Evolutionary conservation across 148 eudicot genomes (phyloP).

Genomic region (Persicaria tinctoria): DNA sequence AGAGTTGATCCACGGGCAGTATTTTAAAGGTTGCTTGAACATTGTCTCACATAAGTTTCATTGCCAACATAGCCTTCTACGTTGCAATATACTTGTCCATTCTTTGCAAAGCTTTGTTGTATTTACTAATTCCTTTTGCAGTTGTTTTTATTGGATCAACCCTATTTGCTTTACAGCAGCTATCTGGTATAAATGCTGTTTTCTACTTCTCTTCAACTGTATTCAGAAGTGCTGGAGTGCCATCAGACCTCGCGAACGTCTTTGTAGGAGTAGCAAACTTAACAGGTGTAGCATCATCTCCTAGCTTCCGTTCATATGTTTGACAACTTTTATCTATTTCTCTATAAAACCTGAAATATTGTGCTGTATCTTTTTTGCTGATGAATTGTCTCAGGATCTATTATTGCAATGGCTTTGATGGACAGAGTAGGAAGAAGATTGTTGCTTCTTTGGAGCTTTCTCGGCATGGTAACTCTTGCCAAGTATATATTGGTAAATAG

Average conservation of each 20-base stretch:
- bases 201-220: constrained; percentile 99
- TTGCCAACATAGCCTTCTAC: constrained; percentile 3
- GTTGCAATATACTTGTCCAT: neutral
- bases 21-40: constrained; percentile 61
- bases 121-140: constrained; percentile 81
- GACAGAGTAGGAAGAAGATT: constrained; percentile 90
- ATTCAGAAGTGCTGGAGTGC: constrained; percentile 94
- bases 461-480: constrained; percentile 70
- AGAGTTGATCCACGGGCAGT: constrained; percentile 73
- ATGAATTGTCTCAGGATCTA: constrained; percentile 44
- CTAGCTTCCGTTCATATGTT: constrained; percentile 3
- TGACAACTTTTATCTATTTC: neutral
- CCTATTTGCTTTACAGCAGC: constrained; percentile 99
- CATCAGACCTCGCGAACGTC: constrained; percentile 80
- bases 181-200: constrained; percentile 96
- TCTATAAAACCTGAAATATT: neutral
- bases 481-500: constrained; percentile 2
- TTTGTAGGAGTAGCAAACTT: constrained; percentile 76
- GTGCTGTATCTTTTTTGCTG: neutral
- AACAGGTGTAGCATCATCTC: constrained; percentile 34
- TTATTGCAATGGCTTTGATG: constrained; percentile 76
- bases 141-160: constrained; percentile 99
- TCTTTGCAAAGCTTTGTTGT: constrained; percentile 26
- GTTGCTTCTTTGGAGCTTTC: constrained; percentile 80
- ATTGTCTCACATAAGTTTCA: constrained; percentile 2